phyloP scores from a whole-genome alignment of 129 eudicot genomes.

The Gnaphalium uliginosum region DNA sequence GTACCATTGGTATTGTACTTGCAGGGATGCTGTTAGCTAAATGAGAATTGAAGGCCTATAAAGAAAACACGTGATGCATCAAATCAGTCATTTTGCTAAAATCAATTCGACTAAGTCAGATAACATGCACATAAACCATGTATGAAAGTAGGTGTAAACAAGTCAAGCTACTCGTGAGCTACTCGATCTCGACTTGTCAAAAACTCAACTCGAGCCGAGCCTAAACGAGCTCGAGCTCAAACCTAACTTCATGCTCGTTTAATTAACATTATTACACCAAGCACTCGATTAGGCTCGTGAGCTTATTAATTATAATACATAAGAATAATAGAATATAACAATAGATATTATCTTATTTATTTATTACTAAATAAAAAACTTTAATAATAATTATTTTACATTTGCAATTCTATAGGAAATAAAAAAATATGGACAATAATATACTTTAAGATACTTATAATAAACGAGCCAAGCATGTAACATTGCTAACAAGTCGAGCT shows the following conservation, averaged over 20 bases:
- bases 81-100: neutral
- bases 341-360: no score
- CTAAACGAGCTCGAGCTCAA: no score
- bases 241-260: no score
- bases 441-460: no score
- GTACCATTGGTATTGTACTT: constrained; percentile 71
- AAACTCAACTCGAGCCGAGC: no score
- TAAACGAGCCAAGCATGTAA: no score
- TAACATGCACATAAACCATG: constrained; percentile 5
- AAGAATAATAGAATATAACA: neutral
- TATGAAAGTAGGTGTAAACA: neutral
- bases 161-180: neutral
- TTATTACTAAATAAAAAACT: neutral
- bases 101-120: neutral
- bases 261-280: no score
- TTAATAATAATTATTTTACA: no score
- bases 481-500: no score
- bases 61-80: constrained; percentile 15
- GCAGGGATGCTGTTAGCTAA: constrained; percentile 56
- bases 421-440: no score
- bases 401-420: no score
- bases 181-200: neutral
- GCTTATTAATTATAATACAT: neutral
- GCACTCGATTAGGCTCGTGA: neutral
- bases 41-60: constrained; percentile 62